Base-by-base conservation (phyloP, 2,329 filamentous ascomycete species). In the Tothia fuscella region DNA sequence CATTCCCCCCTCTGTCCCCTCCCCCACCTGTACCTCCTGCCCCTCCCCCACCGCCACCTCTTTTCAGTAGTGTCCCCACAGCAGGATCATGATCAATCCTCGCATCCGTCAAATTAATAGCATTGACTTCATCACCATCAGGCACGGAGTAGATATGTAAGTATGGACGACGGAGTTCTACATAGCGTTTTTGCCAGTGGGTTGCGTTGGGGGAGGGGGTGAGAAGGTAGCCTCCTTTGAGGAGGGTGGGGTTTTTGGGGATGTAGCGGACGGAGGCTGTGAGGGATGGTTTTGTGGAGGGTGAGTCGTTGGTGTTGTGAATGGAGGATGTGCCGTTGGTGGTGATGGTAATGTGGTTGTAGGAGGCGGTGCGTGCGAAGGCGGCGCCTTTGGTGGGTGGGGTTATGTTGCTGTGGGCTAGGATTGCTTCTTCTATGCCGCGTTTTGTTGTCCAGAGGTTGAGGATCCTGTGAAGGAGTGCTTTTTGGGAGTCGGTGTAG, bases 61-160 rank as follows among this genome's bases (percentile, higher is more conserved):
- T 66, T 43, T 77, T 71, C 16, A 96, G 70, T 6, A 96, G 63
- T 7, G 80, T 78, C 14, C 89, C 76, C 31, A 96, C 82, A 48
- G 93, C 83, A 0, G 91, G 91, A 47, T 88, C 82, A 52, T 88
- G 85, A 56, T 98, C 91, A 9, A 98, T 80, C n/a, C 88, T 75
- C 6, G 85, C 82, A 54, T 94, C 93, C 26, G 81, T 77, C 42
- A 98, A 69, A 56, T 89, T 93, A 51, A 96, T 84, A 7, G 91
- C 80, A 41, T 81, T 85, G 34, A 95, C 73, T 60, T 95, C 89
- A 51, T 96, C 91, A 14, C 89, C 88, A 30, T 93, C 83, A 0
- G 80, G 77, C 0, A 82, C 79, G 19, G 77, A 82, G 62, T 96
- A 85, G 26, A 98, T 76, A 59, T 96, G 87, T 41, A 98, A 70